A percentile compares a stretch with the other conserved stretches of the same genome.
phyloP scores from a whole-genome alignment of 306 rosid genomes.

The Prunus davidiana region DNA sequence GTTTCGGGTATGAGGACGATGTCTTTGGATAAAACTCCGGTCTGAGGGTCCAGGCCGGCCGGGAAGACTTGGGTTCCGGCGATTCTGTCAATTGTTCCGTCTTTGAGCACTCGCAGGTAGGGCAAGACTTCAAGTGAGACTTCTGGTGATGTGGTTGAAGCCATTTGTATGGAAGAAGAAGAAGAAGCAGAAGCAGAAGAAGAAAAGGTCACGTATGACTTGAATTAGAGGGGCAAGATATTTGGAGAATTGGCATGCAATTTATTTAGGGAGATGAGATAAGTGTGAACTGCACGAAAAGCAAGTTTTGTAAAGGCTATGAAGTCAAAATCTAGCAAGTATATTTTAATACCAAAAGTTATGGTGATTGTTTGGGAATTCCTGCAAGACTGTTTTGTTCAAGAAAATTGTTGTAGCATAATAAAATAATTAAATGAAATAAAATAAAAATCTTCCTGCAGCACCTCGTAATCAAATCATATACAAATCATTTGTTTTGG shows the following conservation, averaged over 20 bases:
- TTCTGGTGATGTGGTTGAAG: conserved; percentile 21
- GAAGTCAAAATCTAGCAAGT: no score
- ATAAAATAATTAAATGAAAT: no score
- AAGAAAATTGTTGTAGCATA: no score
- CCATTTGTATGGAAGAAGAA: conserved; percentile 27
- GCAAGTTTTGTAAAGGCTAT: no score
- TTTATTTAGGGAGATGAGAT: background rate
- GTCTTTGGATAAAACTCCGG: conserved; percentile 76
- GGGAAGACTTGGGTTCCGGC: conserved; percentile 55
- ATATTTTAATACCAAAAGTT: no score
- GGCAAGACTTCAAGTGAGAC: conserved; percentile 57
- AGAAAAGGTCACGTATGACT: background rate
- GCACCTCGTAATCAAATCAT: no score
- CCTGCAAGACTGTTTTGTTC: no score
- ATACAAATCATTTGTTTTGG: no score
- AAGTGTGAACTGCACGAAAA: no score
- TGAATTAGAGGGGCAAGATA: background rate
- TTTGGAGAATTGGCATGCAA: background rate
- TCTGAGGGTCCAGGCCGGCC: conserved; percentile 46
- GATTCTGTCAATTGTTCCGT: conserved; percentile 60
- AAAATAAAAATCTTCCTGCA: no score
- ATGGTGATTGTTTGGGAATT: no score
- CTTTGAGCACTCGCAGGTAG: conserved; percentile 52
- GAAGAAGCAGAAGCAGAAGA: background rate
- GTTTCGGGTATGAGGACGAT: conserved; percentile 46